Base-by-base conservation (phyloP, 1,284 basidiomycete species). In the Malassezia restricta region DNA sequence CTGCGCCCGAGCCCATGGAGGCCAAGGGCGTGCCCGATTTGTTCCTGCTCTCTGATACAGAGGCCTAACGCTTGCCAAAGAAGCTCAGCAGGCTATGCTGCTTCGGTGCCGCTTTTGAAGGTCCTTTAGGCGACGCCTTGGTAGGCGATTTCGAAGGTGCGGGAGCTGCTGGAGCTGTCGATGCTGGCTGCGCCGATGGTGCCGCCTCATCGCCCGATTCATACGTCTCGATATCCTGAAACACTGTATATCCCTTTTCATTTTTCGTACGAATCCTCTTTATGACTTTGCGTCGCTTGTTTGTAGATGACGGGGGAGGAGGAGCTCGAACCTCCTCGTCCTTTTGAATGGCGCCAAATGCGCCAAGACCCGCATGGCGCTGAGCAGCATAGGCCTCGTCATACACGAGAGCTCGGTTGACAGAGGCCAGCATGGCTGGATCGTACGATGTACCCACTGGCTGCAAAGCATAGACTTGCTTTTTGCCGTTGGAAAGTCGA, bases 181-280 rank as follows among this genome's bases (percentile, higher is more conserved):
- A 28, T 31, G 45, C 12, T 8, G 40, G 44, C 15, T 44, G 46
- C 3, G 49, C 37, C 4, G 24, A 33, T 7, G 54, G 11, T 43
- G 20, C 63, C 61, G 12, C 56, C 20, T 65, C 65, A 11, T 60
- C 61, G 38, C 63, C 63, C 11, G 64, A 65, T 41, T 67, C 67
- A 41, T 65, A 66, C 51, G 57, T 61, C 42, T 68, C 63, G n/a
- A 62, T 47, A 37, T 61, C 59, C 17, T 42, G 43, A 5, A 48
- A 51, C 14, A 56, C 61, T n/a, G 57, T 64, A 41, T 70, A 70
- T 6, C 67, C 67, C 27, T 61, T 64, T 35, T 66, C 66, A 53
- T 70, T 62, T 46, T 63, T 68, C 38, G 35, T 52, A 28, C 58
- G 58, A 24, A 65, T 48, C 49, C 63, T 65, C 37, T 59, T 63